A percentile compares a stretch with the other conserved stretches of the same genome.
Conservation (phyloP, 306 rosid genomes). For the Canavalia ensiformis region DNA sequence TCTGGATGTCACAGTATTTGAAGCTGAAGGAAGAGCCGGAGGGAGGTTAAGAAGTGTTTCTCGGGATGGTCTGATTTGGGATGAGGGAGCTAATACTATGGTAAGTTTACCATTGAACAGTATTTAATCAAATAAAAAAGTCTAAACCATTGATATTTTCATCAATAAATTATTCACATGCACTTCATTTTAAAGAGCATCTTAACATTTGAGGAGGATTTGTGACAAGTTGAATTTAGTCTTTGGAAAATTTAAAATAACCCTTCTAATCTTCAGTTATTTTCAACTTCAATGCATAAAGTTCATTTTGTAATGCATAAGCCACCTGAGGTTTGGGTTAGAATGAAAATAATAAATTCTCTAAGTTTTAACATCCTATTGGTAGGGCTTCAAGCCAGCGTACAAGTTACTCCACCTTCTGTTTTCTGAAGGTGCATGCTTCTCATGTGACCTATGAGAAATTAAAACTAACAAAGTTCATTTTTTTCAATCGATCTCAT, state of each 20-base stretch:
- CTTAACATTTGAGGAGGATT: slow-evolving; percentile 31
- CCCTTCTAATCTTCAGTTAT: slow-evolving; percentile 10
- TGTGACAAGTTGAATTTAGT: slow-evolving; percentile 37
- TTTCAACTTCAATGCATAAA: neutral
- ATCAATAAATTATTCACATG: slow-evolving; percentile 9
- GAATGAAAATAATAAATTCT: slow-evolving; percentile 5
- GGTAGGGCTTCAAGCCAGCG: neutral
- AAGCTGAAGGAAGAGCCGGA: slow-evolving; percentile 87
- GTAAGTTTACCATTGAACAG: slow-evolving; percentile 50
- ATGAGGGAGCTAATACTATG: slow-evolving; percentile 98
- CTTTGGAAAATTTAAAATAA: slow-evolving; percentile 3
- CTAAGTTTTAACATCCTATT: neutral
- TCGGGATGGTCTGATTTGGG: slow-evolving; percentile 83
- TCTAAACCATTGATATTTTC: slow-evolving; percentile 23
- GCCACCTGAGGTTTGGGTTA: slow-evolving; percentile 3
- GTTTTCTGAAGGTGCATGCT: slow-evolving; percentile 11
- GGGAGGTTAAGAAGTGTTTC: slow-evolving; percentile 89
- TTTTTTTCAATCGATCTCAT: slow-evolving; percentile 21
- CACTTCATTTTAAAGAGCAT: slow-evolving; percentile 8
- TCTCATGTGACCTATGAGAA: slow-evolving; percentile 7
- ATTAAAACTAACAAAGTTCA: neutral
- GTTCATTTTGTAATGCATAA: slow-evolving; percentile 4
- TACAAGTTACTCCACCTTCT: neutral
- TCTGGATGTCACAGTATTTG: slow-evolving; percentile 75
- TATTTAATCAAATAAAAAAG: slow-evolving; percentile 23